Evolutionary conservation across 305 asterid genomes (phyloP).

Genomic region (Nicotiana rustica): DNA sequence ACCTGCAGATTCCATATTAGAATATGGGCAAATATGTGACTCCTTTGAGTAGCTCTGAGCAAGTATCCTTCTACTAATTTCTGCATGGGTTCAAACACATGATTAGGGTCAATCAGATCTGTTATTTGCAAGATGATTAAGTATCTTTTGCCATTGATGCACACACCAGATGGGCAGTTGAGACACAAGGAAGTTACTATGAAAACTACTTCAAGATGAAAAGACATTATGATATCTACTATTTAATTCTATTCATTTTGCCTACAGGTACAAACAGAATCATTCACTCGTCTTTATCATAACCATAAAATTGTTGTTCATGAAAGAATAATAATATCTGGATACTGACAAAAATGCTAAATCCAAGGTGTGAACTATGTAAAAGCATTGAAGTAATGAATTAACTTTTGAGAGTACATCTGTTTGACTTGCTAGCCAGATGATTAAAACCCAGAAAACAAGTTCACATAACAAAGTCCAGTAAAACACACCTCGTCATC

Average conservation of each 20-base stretch:
- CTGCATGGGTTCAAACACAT: constrained; percentile 61
- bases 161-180: background rate
- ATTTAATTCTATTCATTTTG: constrained; percentile 14
- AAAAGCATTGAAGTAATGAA: constrained; percentile 26
- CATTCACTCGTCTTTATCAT: constrained; percentile 10
- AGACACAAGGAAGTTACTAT: background rate
- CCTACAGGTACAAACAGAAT: background rate
- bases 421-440: constrained; percentile 22
- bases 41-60: constrained; percentile 98
- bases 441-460: constrained; percentile 10
- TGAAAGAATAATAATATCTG: background rate
- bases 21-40: constrained; percentile 95
- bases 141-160: constrained; percentile 1
- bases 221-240: background rate
- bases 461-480: constrained; percentile 23
- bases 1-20: constrained; percentile 99
- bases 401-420: background rate
- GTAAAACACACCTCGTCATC: constrained; percentile 81
- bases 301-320: constrained; percentile 25
- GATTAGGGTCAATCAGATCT: constrained; percentile 29
- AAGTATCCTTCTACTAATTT: constrained; percentile 93
- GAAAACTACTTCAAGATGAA: background rate
- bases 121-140: constrained; percentile 37
- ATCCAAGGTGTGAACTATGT: background rate
- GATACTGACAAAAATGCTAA: constrained; percentile 12